Base-by-base conservation (phyloP, 805 yeast species). In the Saccharomycopsis lassenensis region DNA sequence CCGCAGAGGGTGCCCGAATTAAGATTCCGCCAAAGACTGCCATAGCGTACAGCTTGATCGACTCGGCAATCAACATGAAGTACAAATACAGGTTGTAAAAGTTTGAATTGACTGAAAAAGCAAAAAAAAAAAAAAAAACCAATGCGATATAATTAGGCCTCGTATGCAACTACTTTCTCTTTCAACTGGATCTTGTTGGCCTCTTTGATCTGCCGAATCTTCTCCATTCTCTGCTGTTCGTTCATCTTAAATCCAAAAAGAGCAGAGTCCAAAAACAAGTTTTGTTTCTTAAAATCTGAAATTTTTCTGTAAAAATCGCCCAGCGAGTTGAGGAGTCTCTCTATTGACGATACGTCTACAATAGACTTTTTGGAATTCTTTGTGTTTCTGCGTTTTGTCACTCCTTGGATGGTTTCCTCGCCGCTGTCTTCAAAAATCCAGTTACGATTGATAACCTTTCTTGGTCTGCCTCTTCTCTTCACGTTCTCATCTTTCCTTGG, bases 21-120 rank as follows among this genome's bases (percentile, higher is more conserved):
- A 44, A 36, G 14, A 26, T 56, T n/a, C 61, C 61, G 11, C 56
- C 55, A 3, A 34, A 46, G 7, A 46, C 50, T 1, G 58, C 61
- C 3, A 48, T 56, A 12, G 59, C 61, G 3, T 43, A 36, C 43
- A 49, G 46, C 10, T 33, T 56, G 33, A 46, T 56, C 12, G 41
- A 39, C 5, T 22, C 30, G 10, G 46, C 33, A 3, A 19, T 42
- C 12, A 33, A 32, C 21, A 36, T 33, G 12, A 29, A 19, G n/a
- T 22, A n/a, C n/a, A n/a, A n/a, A n/a, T n/a, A n/a, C n/a, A n/a
- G n/a, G n/a, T n/a, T n/a, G n/a, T n/a, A n/a, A n/a, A n/a, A n/a
- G n/a, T n/a, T n/a, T n/a, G n/a, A n/a, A n/a, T n/a, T n/a, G n/a
- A n/a, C n/a, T n/a, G n/a, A n/a, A n/a, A n/a, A n/a, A n/a, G n/a